Evolutionary conservation across 1,284 basidiomycete species (phyloP).

Genomic region (Takashimella koratensis): DNA sequence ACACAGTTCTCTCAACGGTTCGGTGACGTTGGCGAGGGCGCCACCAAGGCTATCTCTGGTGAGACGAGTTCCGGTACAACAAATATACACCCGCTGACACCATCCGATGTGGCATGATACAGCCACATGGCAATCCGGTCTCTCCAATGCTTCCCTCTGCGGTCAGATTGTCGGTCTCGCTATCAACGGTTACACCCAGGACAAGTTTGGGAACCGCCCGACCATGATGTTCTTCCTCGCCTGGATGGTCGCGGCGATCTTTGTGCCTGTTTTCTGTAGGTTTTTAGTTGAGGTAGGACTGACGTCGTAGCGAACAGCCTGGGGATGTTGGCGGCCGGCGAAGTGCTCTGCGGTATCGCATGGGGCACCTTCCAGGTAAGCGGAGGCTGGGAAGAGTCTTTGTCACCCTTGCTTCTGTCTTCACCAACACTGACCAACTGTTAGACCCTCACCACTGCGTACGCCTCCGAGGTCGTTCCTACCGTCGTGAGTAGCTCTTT

Average conservation of each 20-base stretch:
- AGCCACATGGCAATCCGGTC: slow-evolving; percentile 50
- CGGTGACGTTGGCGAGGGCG: slow-evolving; percentile 15
- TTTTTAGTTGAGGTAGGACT: slow-evolving; percentile 20
- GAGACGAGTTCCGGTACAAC: background rate
- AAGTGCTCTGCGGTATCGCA: background rate
- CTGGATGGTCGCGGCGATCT: slow-evolving; percentile 24
- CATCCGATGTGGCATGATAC: slow-evolving; percentile 16
- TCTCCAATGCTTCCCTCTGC: slow-evolving; percentile 40
- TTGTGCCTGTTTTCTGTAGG: slow-evolving; percentile 44
- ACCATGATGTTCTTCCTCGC: slow-evolving; percentile 45
- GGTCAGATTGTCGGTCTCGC: slow-evolving; percentile 46
- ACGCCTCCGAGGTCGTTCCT: slow-evolving; percentile 54
- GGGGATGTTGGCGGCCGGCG: background rate
- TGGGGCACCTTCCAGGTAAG: background rate
- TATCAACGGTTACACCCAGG: slow-evolving; percentile 44
- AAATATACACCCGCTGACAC: slow-evolving; percentile 29
- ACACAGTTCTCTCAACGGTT: slow-evolving; percentile 27
- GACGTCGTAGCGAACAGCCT: slow-evolving; percentile 12
- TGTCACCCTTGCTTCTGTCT: background rate
- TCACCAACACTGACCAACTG: slow-evolving; percentile 45
- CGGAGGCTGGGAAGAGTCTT: too few species aligned
- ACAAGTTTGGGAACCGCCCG: slow-evolving; percentile 42
- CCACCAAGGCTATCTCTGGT: slow-evolving; percentile 14
- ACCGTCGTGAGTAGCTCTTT: slow-evolving; percentile 23
- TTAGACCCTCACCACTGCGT: slow-evolving; percentile 52